Percentiles rank a stretch among this genome's conserved stretches.
These are phyloP conservation scores for Hemisphaericaspora subhashii DNA, from an alignment of 1,139 yeast genomes.

Conservation along the genomic window DNA sequence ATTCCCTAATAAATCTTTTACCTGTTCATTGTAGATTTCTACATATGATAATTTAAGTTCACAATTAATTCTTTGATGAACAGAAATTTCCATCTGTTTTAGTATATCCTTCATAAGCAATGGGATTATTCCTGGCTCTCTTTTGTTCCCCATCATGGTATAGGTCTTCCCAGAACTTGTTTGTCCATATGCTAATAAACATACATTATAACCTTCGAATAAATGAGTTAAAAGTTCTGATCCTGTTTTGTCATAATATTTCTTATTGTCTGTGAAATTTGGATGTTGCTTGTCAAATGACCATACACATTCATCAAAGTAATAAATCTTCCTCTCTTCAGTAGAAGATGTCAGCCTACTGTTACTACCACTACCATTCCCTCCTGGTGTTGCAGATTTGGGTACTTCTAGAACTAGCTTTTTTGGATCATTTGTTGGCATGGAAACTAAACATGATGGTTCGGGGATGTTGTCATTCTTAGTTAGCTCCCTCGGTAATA, in stretches of 20 bases:
- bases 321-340: conserved; percentile 34
- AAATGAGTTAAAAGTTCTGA: conserved; percentile 61
- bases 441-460: conserved; percentile 25
- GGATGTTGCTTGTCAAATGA: conserved; percentile 41
- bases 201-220: conserved; percentile 69
- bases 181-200: conserved; percentile 78
- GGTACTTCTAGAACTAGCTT: conserved; percentile 25
- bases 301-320: conserved; percentile 62
- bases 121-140: conserved; percentile 62
- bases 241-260: conserved; percentile 56
- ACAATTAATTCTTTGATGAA: conserved; percentile 46
- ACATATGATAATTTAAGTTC: conserved; percentile 61
- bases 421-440: conserved; percentile 28
- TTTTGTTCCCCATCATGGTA: conserved; percentile 66
- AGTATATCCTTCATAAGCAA: conserved; percentile 57
- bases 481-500: conserved; percentile 33
- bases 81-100: conserved; percentile 35
- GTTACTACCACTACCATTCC: conserved; percentile 1
- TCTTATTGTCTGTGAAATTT: conserved; percentile 46
- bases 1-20: conserved; percentile 50
- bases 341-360: conserved; percentile 17
- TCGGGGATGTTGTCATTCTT: conserved; percentile 7
- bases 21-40: conserved; percentile 75
- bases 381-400: background rate
- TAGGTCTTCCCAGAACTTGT: conserved; percentile 73